phyloP scores from a whole-genome alignment of 495 filamentous ascomycete species.

The Neurospora sp. region DNA sequence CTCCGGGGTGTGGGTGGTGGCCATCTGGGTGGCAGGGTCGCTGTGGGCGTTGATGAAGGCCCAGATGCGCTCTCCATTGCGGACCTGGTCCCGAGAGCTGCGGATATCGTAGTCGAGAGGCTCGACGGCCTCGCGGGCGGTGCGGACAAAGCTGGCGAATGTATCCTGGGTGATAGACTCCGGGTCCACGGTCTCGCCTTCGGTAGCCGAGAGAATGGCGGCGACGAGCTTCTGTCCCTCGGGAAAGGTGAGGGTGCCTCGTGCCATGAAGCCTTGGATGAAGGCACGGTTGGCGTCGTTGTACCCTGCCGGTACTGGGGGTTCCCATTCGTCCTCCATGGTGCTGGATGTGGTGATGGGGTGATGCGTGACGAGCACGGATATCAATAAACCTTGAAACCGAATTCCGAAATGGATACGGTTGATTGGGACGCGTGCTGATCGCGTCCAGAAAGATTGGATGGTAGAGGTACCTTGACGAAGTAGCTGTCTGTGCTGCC shows the following conservation, averaged over 20 bases:
- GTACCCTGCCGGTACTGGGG: constrained; percentile 21
- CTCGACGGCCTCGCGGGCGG: constrained; percentile 61
- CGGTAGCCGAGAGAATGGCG: constrained; percentile 53
- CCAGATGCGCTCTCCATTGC: constrained; percentile 43
- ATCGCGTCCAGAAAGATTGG: not conserved
- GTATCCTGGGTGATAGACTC: constrained; percentile 58
- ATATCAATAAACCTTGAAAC: not conserved
- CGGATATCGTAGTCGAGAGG: constrained; percentile 82
- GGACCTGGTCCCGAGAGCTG: constrained; percentile 52
- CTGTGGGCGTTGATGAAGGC: constrained; percentile 83
- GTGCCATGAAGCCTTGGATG: constrained; percentile 78
- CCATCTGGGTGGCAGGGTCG: constrained; percentile 74
- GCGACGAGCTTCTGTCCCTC: constrained; percentile 67
- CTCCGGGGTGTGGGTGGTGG: constrained; percentile 70
- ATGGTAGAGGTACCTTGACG: not conserved
- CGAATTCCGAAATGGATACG: not conserved
- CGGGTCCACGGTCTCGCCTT: constrained; percentile 9
- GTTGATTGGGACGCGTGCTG: not conserved
- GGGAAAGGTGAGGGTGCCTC: constrained; percentile 61
- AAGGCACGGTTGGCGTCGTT: constrained; percentile 79
- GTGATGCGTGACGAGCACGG: not conserved
- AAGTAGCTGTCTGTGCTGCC: not conserved
- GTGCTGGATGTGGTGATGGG: not conserved
- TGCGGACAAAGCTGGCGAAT: constrained; percentile 56
- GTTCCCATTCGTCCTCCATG: constrained; percentile 22